Evolutionary conservation across 345 rosid species (phyloP).

Genomic region (Odontarrhena argentea): DNA sequence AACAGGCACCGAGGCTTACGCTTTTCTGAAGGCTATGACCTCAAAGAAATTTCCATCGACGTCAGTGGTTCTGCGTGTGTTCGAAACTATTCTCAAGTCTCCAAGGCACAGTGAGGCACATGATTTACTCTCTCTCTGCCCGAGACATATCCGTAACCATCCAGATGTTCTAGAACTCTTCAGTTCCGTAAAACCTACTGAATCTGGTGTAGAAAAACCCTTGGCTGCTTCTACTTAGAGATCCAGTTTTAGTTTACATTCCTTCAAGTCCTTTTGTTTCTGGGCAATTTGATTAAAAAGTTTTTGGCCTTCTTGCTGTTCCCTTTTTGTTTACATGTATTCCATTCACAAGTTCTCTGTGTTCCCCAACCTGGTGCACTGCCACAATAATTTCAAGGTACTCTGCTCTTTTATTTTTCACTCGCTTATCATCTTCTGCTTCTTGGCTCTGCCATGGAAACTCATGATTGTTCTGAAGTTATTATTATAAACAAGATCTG

Average conservation of each 20-base stretch:
- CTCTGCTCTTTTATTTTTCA: slow-evolving; percentile 16
- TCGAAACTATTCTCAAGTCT: slow-evolving; percentile 66
- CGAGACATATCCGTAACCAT: slow-evolving; percentile 62
- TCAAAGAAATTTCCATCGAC: slow-evolving; percentile 69
- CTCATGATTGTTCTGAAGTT: not conserved
- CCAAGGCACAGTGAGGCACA: slow-evolving; percentile 71
- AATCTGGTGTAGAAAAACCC: slow-evolving; percentile 33
- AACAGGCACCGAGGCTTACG: slow-evolving; percentile 61
- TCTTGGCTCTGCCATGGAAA: slow-evolving; percentile 5
- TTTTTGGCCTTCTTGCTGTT: slow-evolving; percentile 1
- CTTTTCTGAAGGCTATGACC: slow-evolving; percentile 67
- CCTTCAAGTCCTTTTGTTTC: slow-evolving; percentile 14
- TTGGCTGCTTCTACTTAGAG: slow-evolving; percentile 43
- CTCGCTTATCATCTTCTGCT: slow-evolving; percentile 9
- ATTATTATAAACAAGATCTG: not conserved
- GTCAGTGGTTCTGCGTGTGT: slow-evolving; percentile 59
- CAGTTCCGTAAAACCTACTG: slow-evolving; percentile 48
- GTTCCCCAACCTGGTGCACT: slow-evolving; percentile 37
- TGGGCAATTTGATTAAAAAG: slow-evolving; percentile 21
- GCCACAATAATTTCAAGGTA: slow-evolving; percentile 37
- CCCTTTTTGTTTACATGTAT: slow-evolving; percentile 29
- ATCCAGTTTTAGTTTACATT: slow-evolving; percentile 28
- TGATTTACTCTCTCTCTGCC: slow-evolving; percentile 71
- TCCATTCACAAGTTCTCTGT: slow-evolving; percentile 26
- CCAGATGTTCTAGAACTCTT: slow-evolving; percentile 86